phyloP scores from a whole-genome alignment of 192 early-diverging fungal species.

The Coemansia sp. region DNA sequence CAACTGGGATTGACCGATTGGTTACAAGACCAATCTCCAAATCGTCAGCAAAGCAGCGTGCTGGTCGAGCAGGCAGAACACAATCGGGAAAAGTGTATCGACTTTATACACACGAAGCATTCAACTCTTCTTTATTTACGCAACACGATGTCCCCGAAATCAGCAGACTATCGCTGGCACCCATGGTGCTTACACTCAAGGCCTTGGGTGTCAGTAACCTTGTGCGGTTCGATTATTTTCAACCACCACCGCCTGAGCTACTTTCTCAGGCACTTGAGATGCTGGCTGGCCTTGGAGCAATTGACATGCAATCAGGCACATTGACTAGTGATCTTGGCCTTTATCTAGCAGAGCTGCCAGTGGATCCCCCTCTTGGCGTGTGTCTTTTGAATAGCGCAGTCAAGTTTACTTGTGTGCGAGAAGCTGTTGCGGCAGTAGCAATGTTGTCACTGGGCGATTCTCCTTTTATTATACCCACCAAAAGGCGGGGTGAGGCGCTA shows the following conservation, averaged over 20 bases:
- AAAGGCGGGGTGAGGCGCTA: constrained; percentile 76
- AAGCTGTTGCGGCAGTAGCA: constrained; percentile 87
- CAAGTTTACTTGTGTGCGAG: constrained; percentile 76
- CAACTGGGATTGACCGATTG: constrained; percentile 88
- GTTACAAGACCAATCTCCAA: constrained; percentile 85
- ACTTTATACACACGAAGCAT: constrained; percentile 88
- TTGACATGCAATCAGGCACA: constrained; percentile 80
- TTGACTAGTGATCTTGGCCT: constrained; percentile 83
- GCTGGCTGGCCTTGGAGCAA: constrained; percentile 78
- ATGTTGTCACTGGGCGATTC: constrained; percentile 80
- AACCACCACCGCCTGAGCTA: constrained; percentile 91
- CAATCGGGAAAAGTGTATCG: constrained; percentile 92
- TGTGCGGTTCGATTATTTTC: constrained; percentile 95
- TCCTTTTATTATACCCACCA: constrained; percentile 78
- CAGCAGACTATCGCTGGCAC: constrained; percentile 81
- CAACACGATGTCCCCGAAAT: constrained; percentile 93
- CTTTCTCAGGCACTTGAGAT: constrained; percentile 84
- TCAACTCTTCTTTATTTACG: constrained; percentile 82
- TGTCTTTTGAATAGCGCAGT: constrained; percentile 78
- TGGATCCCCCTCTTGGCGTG: constrained; percentile 85
- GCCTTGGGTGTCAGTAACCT: constrained; percentile 92
- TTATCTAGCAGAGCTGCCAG: constrained; percentile 92
- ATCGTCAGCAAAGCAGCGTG: constrained; percentile 87
- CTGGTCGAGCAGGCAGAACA: constrained; percentile 90
- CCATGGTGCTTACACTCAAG: constrained; percentile 83